Base-by-base conservation (phyloP, 176 grass and related monocot species). In the Alopecurus myosuroides region DNA sequence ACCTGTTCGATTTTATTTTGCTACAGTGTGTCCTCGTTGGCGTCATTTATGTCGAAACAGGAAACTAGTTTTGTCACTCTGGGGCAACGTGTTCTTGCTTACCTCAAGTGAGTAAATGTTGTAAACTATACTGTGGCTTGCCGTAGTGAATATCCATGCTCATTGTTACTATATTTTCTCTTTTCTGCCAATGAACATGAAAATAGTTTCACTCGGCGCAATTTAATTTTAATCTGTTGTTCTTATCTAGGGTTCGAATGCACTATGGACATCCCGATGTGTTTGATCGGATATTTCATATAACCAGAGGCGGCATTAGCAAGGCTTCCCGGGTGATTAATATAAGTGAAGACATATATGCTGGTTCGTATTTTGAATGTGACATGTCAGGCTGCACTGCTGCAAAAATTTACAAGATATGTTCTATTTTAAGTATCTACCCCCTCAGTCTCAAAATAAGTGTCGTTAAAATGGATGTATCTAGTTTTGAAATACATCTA, bases 221-320 rank as follows among this genome's bases (percentile, higher is more conserved):
- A 73, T 29, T 63, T 81, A 60, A 84, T 77, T 53, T 61, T 72
- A 39, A 45, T 36, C 76, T 77, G 69, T 51, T 78, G 31, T 87
- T 61, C 31, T 77, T 83, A 57, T 79, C 52, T 69, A 98, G 96
- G 91, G 93, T 98, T 77, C 93, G 96, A 35, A 98, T 98, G 96
- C 96, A 98, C 68, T 98, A 98, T 56, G 96, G 96, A 31, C 96
- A 98, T 92, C 96, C 96, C n/a, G 96, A 98, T 92, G 89, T 98
- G 83, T 98, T 98, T 88, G 93, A 98, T 88, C 90, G 96, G 65
- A 90, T 95, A 95, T 98, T 98, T 85, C 96, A 98, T 85, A 94
- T 98, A 89, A 95, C 96, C 82, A 89, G 96, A 84, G 96, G 96
- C 11, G 96, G 96, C 56, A 90, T 98, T 88, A 98, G 96, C 89